Evolutionary conservation across 2,329 filamentous ascomycete genomes (phyloP).

Genomic region (Diaporthe sp.): DNA sequence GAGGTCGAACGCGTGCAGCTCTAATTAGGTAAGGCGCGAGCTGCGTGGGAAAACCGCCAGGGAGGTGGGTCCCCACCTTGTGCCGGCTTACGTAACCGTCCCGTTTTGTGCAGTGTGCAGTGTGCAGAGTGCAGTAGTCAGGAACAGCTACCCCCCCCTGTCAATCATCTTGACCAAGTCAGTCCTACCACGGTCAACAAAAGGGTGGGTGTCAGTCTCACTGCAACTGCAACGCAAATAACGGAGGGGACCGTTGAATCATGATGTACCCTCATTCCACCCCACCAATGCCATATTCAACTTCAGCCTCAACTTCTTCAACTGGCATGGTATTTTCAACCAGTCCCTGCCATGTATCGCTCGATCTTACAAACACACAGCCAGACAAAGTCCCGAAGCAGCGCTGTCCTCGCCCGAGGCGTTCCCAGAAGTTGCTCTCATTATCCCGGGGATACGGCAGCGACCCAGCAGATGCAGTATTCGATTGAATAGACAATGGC

Average conservation of each 20-base stretch:
- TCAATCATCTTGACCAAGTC: neutral
- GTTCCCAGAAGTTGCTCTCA: neutral
- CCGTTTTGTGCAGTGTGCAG: neutral
- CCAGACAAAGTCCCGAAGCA: neutral
- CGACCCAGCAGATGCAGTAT: neutral
- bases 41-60: slow-evolving; percentile 5
- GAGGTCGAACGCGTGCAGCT: slow-evolving; percentile 40
- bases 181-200: neutral
- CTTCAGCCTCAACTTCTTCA: neutral
- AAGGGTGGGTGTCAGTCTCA: neutral
- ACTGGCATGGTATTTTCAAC: neutral
- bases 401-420: neutral
- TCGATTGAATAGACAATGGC: neutral
- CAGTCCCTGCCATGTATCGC: neutral
- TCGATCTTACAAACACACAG: neutral
- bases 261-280: neutral
- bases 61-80: slow-evolving; percentile 13
- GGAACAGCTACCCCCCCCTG: slow-evolving; percentile 14
- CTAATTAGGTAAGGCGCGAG: slow-evolving; percentile 35
- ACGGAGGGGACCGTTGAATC: neutral
- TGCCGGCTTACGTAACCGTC: slow-evolving; percentile 16
- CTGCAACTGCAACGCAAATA: neutral
- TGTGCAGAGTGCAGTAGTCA: slow-evolving; percentile 14
- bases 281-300: too few relatives aligned
- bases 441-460: neutral